Evolutionary conservation across 768 basidiomycete genomes (phyloP).

Genomic region (Termitomyces sp.): DNA sequence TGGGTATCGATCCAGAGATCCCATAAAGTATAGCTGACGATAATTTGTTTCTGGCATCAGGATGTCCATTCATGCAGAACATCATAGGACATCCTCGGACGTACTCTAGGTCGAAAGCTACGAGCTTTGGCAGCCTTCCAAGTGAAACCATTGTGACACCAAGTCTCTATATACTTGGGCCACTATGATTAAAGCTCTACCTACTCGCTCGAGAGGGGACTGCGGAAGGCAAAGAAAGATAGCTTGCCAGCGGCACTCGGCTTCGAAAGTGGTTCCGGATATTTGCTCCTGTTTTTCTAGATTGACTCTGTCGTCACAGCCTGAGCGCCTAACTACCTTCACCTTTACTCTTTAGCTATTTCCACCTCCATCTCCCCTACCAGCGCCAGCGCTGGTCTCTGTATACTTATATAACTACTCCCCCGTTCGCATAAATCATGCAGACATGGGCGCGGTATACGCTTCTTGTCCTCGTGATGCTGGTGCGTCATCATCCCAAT

Average conservation of each 20-base stretch:
- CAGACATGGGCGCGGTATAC: constrained; percentile 16
- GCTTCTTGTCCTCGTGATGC: constrained; percentile 12
- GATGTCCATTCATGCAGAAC: neutral
- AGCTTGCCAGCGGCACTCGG: no score
- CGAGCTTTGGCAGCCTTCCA: constrained; percentile 42
- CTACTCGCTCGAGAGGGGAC: neutral
- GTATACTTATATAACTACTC: no score
- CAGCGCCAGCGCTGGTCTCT: neutral
- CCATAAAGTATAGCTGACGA: constrained; percentile 76
- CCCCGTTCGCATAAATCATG: constrained; percentile 5
- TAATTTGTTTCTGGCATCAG: constrained; percentile 1
- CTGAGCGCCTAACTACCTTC: neutral
- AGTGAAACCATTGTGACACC: constrained; percentile 2
- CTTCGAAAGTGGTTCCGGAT: neutral
- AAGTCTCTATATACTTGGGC: neutral
- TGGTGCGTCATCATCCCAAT: constrained; percentile 10
- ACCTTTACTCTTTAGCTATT: neutral
- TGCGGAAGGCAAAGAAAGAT: no score
- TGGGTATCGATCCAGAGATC: constrained; percentile 85
- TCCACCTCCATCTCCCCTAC: neutral
- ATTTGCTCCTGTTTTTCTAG: neutral
- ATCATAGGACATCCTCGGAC: constrained; percentile 4
- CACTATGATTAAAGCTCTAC: neutral
- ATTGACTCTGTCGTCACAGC: neutral
- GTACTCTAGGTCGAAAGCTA: constrained; percentile 83